Evolutionary conservation across 129 eudicot genomes (phyloP).

Genomic region (Escallonia herrerae): DNA sequence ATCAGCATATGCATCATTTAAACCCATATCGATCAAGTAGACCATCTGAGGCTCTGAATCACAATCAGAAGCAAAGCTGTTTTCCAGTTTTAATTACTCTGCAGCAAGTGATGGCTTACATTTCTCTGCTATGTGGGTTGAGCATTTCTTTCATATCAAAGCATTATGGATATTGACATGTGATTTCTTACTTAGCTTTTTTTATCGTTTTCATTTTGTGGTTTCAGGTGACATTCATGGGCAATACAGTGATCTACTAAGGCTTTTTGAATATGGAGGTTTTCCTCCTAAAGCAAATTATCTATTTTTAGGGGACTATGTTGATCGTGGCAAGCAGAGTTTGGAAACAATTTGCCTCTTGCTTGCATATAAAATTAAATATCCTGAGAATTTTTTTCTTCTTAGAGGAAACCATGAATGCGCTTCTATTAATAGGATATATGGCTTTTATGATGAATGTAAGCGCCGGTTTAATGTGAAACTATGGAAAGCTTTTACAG

Average conservation of each 20-base stretch:
- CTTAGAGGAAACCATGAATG: constrained; percentile 88
- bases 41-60: too few species aligned
- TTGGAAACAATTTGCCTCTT: constrained; percentile 81
- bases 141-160: too few species aligned
- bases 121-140: too few species aligned
- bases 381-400: constrained; percentile 78
- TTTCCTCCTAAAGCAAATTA: constrained; percentile 85
- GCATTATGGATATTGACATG: too few species aligned
- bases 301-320: constrained; percentile 82
- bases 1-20: too few species aligned
- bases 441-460: constrained; percentile 88
- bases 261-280: constrained; percentile 88
- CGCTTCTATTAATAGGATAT: constrained; percentile 78
- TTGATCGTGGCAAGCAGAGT: constrained; percentile 83
- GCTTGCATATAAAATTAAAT: constrained; percentile 80
- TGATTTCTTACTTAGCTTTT: too few species aligned
- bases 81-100: too few species aligned
- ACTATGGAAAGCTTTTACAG: constrained; percentile 80
- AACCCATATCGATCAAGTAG: too few species aligned
- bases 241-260: constrained; percentile 65
- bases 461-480: constrained; percentile 78
- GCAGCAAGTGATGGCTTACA: too few species aligned
- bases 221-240: constrained; percentile 90
- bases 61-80: too few species aligned
- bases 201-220: constrained; percentile 2